A percentile compares a stretch with the other conserved stretches of the same genome.
These are phyloP conservation scores for Ramaria sp. DNA, from an alignment of 768 basidiomycete genomes.

Conservation along the genomic window DNA sequence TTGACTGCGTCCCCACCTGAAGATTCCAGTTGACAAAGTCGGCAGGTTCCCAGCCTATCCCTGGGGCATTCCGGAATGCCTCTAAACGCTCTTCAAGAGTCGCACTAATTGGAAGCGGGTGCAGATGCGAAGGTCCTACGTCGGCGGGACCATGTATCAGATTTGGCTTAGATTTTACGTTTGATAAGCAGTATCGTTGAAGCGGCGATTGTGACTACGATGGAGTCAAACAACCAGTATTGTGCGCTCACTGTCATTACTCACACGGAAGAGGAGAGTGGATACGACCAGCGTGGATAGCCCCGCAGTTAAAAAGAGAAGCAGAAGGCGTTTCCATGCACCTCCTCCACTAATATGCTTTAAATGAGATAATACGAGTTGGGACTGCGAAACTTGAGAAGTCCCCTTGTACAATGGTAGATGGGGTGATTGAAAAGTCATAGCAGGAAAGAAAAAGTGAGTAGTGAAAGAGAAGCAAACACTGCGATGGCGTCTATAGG, in stretches of 20 bases:
- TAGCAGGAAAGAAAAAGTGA: no score
- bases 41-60: constrained; percentile 19
- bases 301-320: not conserved
- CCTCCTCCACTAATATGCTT: not conserved
- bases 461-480: not conserved
- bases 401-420: not conserved
- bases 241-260: not conserved
- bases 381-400: not conserved
- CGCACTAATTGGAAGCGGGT: constrained; percentile 22
- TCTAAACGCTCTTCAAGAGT: constrained; percentile 22
- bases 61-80: constrained; percentile 23
- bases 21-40: constrained; percentile 23
- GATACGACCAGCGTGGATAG: not conserved
- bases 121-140: constrained; percentile 8
- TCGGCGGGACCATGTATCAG: not conserved
- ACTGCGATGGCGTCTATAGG: not conserved
- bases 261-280: not conserved
- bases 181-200: not conserved
- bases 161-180: not conserved
- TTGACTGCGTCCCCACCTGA: constrained; percentile 20
- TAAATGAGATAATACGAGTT: not conserved
- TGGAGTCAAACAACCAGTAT: not conserved
- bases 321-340: not conserved
- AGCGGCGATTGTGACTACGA: not conserved
- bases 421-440: not conserved